Conservation (phyloP, 1,139 yeast species). For the Kurtzmaniella quercitrusa region DNA sequence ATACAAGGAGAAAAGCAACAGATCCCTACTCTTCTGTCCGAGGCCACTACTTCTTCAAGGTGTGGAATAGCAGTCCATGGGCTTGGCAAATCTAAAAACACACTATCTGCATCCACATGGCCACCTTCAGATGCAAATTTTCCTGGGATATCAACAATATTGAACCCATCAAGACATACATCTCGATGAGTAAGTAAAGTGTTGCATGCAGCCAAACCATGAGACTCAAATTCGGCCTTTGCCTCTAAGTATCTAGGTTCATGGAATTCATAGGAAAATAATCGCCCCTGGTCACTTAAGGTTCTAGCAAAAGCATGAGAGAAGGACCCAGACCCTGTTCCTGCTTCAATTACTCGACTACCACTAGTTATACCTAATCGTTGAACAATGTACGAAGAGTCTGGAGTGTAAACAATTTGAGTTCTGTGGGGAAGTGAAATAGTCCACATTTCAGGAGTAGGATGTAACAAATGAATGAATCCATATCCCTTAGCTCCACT, state of each 20-base stretch:
- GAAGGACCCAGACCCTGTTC: slow-evolving; percentile 96
- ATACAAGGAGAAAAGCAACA: slow-evolving; percentile 98
- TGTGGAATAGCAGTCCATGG: slow-evolving; percentile 96
- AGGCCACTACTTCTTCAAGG: slow-evolving; percentile 56
- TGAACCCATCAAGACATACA: slow-evolving; percentile 86
- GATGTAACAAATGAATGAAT: slow-evolving; percentile 81
- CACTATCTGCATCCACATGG: slow-evolving; percentile 52
- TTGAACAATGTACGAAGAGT: slow-evolving; percentile 85
- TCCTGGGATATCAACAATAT: slow-evolving; percentile 35
- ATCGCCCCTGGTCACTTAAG: slow-evolving; percentile 54
- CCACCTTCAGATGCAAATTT: slow-evolving; percentile 19
- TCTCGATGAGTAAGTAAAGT: slow-evolving; percentile 79
- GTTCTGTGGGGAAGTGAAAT: slow-evolving; percentile 93
- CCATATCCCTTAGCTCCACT: slow-evolving; percentile 78
- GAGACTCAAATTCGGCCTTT: slow-evolving; percentile 65
- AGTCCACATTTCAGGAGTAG: slow-evolving; percentile 96
- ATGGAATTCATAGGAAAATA: slow-evolving; percentile 90
- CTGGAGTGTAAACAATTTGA: slow-evolving; percentile 95
- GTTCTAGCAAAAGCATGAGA: slow-evolving; percentile 91
- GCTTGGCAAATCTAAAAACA: slow-evolving; percentile 90
- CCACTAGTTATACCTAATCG: slow-evolving; percentile 72
- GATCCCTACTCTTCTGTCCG: slow-evolving; percentile 52
- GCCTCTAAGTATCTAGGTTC: slow-evolving; percentile 82
- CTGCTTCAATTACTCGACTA: slow-evolving; percentile 86
- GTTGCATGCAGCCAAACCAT: slow-evolving; percentile 50